phyloP scores from a whole-genome alignment of 1,284 basidiomycete species.

The Serendipita sp. region DNA sequence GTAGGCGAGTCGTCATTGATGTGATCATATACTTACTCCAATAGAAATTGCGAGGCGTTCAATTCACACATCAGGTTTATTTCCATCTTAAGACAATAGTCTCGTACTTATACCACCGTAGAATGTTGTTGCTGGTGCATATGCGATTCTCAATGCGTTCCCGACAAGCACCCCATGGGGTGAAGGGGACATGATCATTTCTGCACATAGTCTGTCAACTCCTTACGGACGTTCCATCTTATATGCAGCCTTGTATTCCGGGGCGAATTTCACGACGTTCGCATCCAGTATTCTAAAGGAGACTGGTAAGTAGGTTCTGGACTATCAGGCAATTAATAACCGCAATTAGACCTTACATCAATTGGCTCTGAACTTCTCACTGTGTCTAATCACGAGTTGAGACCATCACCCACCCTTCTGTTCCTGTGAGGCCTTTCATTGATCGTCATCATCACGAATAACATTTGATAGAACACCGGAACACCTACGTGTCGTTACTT shows the following conservation, averaged over 20 bases:
- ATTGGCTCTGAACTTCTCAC: constrained; percentile 12
- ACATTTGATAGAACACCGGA: constrained; percentile 30
- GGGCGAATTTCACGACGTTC: constrained; percentile 52
- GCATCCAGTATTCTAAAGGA: constrained; percentile 36
- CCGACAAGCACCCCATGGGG: constrained; percentile 48
- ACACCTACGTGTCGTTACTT: constrained; percentile 39
- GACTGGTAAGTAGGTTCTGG: neutral
- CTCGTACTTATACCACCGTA: constrained; percentile 17
- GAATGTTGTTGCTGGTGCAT: constrained; percentile 66
- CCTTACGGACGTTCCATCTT: constrained; percentile 58
- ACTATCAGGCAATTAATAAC: neutral
- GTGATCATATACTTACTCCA: constrained; percentile 7
- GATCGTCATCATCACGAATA: constrained; percentile 6
- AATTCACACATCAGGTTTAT: constrained; percentile 44
- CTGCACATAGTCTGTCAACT: constrained; percentile 52
- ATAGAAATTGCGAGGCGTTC: constrained; percentile 36
- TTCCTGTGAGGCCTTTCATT: constrained; percentile 15
- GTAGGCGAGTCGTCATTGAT: constrained; percentile 12
- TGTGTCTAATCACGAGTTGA: constrained; percentile 7
- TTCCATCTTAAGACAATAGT: neutral
- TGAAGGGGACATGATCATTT: constrained; percentile 54
- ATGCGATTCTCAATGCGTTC: constrained; percentile 49
- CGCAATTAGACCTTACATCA: neutral
- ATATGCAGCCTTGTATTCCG: constrained; percentile 61
- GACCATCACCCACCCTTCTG: constrained; percentile 15